Percentiles rank a stretch among this genome's conserved stretches.
phyloP scores from a whole-genome alignment of 345 rosid genomes.

The Lenwebbia sp. region DNA sequence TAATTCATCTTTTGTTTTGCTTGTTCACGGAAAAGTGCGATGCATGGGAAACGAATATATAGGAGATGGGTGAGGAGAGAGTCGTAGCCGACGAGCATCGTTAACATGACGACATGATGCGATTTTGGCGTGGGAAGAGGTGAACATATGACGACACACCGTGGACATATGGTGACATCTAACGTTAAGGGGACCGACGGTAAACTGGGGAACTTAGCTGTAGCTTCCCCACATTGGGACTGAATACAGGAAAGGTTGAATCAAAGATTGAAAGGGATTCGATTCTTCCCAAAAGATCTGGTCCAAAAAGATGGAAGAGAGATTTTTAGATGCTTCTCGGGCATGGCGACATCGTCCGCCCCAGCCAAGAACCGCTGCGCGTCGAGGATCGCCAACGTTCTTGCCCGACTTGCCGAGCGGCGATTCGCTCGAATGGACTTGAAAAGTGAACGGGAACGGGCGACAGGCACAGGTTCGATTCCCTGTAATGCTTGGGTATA shows the following conservation, averaged over 20 bases:
- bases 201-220: not conserved
- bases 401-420: not conserved
- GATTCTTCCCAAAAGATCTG: not conserved
- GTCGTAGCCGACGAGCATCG: not conserved
- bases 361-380: not conserved
- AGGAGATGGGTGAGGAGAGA: not conserved
- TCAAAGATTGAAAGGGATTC: not conserved
- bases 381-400: not conserved
- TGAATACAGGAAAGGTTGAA: not conserved
- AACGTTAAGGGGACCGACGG: not conserved
- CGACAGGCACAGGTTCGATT: not conserved
- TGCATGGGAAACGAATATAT: not conserved
- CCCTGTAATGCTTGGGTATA: not conserved
- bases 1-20: not conserved
- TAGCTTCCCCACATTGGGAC: not conserved
- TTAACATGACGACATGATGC: not conserved
- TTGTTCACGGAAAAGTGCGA: not conserved
- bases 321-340: not conserved
- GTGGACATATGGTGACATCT: not conserved
- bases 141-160: not conserved
- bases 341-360: not conserved
- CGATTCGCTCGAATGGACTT: not conserved
- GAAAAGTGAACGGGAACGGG: not conserved
- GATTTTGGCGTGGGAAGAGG: not conserved
- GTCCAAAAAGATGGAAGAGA: not conserved